These are phyloP conservation scores for Stagonosporopsis cucurbitacearum DNA, from an alignment of 2,329 filamentous ascomycete species.

Conservation along the genomic window DNA sequence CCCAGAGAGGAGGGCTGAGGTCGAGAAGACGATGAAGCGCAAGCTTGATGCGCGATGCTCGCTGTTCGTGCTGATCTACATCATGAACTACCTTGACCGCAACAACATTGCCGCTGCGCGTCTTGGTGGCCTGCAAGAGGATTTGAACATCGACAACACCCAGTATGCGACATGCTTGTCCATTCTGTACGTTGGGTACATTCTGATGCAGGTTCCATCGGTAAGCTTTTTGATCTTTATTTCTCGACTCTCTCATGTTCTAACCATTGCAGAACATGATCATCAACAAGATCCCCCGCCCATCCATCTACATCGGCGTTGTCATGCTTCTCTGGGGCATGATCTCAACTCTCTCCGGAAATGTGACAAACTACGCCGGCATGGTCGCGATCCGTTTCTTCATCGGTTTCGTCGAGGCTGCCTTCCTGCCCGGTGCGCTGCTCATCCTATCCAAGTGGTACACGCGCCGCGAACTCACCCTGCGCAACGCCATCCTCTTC, in stretches of 20 bases:
- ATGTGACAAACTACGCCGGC: constrained; percentile 42
- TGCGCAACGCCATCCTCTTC: constrained; percentile 51
- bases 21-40: constrained; percentile 45
- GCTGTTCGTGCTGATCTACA: constrained; percentile 47
- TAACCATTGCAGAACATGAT: constrained; percentile 40
- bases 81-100: constrained; percentile 44
- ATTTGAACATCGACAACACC: constrained; percentile 38
- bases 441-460: constrained; percentile 72
- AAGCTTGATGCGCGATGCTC: constrained; percentile 44
- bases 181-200: constrained; percentile 36
- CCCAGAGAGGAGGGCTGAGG: constrained; percentile 37
- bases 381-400: constrained; percentile 49
- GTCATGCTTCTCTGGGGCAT: constrained; percentile 52
- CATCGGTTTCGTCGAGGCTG: constrained; percentile 49
- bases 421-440: constrained; percentile 67
- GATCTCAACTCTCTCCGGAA: constrained; percentile 47
- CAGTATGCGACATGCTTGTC: constrained; percentile 45
- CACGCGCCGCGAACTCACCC: constrained; percentile 59
- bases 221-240: neutral
- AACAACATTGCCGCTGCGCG: constrained; percentile 47
- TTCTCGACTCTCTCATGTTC: neutral
- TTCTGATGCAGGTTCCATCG: constrained; percentile 4
- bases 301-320: constrained; percentile 44
- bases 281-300: constrained; percentile 46
- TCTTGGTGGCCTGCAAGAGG: constrained; percentile 42